Percentiles rank a stretch among this genome's conserved stretches.
Evolutionary conservation across 1,139 yeast species (phyloP).

Genomic region (Kodamaea alishanica): DNA sequence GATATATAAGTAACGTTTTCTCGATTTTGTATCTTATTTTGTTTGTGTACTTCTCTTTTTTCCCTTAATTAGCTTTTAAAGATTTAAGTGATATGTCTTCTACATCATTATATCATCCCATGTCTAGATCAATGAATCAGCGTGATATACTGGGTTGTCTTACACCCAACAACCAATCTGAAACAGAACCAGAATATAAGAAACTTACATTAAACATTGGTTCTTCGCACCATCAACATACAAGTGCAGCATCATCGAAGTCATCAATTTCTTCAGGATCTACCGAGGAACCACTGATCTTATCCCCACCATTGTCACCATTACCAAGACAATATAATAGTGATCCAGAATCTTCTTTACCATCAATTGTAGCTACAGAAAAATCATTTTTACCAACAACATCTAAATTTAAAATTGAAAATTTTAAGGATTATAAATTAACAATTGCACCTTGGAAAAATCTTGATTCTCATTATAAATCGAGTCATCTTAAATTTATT

Average conservation of each 20-base stretch:
- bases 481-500: constrained; percentile 47
- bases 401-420: constrained; percentile 44
- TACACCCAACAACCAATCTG: constrained; percentile 30
- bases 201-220: constrained; percentile 2
- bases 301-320: constrained; percentile 70
- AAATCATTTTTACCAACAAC: constrained; percentile 20
- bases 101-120: constrained; percentile 31
- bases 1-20: not conserved
- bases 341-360: constrained; percentile 5
- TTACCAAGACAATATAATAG: constrained; percentile 31
- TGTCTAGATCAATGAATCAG: constrained; percentile 26
- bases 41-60: not conserved
- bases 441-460: constrained; percentile 50
- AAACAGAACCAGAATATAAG: constrained; percentile 10
- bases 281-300: constrained; percentile 25
- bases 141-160: constrained; percentile 36
- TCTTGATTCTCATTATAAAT: constrained; percentile 42
- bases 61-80: not conserved
- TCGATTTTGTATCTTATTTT: constrained; percentile 29
- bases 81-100: constrained; percentile 16
- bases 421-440: constrained; percentile 44
- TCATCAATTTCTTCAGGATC: constrained; percentile 9
- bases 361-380: constrained; percentile 12
- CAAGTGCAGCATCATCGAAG: not conserved
- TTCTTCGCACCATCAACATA: not conserved